Evolutionary conservation across 2,329 filamentous ascomycete genomes (phyloP), one percentile per base, ranked within the genome.

Genomic region (Elsinoe arachidis): DNA sequence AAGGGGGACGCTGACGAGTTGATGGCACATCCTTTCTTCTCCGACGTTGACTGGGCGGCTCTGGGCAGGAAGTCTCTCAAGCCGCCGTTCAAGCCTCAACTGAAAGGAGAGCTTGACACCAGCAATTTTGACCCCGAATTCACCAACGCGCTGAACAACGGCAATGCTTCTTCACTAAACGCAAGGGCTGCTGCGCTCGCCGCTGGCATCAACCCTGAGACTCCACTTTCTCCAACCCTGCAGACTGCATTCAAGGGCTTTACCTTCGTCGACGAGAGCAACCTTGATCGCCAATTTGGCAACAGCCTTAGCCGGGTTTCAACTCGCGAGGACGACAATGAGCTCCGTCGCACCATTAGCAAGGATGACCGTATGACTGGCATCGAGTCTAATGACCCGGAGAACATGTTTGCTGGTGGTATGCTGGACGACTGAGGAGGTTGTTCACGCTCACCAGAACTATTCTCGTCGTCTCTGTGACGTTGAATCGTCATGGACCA

Each of bases 41-140:
- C 79, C 26, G 93, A 99, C 67, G 85, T 97, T 57, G 88, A 97
- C 72, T 99, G 93, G 93, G 84, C 86, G 17, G 85, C 88, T 10
- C 78, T 99, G 37, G 78, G 84, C 54, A 91, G 88, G 78, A 97
- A 97, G 79, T 82, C 93, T 59, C 90, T 96, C 61, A 90, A 91
- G 10, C 93, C 93, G 6, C 93, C 93, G 0, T 99, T 99, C 79
- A 97, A 96, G 78, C 93, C 93, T 6, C 95, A 95, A 73, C 80
- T 99, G 68, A 95, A 95, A 79, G 93, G 88, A 12, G 90, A 96
- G 71, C 89, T 91, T 2, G 93, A 99, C 65, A 95, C 95, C 1
- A 96, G 91, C 44, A 97, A 99, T 74, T 99, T 99, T 68, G 93
- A 99, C 66, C 93, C 93, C 0, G 93, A 97, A 70, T 99, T 99